Conservation (phyloP, 225 moss, liverwort and hornwort species). For the Pseudoscleropodium purum region DNA sequence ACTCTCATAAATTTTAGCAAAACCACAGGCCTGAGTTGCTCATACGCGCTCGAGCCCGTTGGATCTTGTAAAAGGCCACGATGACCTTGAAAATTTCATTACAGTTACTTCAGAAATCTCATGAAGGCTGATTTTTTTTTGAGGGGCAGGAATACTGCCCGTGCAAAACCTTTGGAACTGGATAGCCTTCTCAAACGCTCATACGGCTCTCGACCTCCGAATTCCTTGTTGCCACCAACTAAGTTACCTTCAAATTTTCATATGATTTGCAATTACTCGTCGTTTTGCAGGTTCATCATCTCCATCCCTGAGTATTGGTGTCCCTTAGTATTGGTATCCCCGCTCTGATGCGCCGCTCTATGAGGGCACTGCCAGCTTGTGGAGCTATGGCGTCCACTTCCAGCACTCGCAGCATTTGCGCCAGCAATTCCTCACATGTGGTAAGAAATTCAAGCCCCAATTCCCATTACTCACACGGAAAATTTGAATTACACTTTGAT, state of each 20-base stretch:
- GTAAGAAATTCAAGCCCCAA: background rate
- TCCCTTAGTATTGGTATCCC: background rate
- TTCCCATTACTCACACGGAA: background rate
- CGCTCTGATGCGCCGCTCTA: conserved; percentile 24
- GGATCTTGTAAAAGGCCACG: background rate
- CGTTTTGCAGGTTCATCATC: background rate
- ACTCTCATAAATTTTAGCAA: background rate
- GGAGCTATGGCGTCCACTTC: conserved; percentile 38
- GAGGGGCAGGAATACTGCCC: background rate
- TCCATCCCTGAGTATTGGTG: background rate
- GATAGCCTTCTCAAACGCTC: conserved; percentile 3
- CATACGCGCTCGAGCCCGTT: background rate
- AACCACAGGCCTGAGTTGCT: background rate
- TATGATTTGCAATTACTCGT: background rate
- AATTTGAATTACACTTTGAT: background rate
- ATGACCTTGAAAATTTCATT: background rate
- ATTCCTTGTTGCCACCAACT: background rate
- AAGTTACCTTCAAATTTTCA: background rate
- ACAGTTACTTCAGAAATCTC: background rate
- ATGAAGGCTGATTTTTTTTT: background rate
- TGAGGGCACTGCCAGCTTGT: conserved; percentile 26
- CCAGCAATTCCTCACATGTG: conserved; percentile 2
- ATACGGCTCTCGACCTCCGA: background rate
- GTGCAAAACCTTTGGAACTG: conserved; percentile 14
- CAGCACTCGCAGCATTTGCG: conserved; percentile 14